phyloP scores from a whole-genome alignment of 2,329 filamentous ascomycete species.

The Penicillium thymicola region DNA sequence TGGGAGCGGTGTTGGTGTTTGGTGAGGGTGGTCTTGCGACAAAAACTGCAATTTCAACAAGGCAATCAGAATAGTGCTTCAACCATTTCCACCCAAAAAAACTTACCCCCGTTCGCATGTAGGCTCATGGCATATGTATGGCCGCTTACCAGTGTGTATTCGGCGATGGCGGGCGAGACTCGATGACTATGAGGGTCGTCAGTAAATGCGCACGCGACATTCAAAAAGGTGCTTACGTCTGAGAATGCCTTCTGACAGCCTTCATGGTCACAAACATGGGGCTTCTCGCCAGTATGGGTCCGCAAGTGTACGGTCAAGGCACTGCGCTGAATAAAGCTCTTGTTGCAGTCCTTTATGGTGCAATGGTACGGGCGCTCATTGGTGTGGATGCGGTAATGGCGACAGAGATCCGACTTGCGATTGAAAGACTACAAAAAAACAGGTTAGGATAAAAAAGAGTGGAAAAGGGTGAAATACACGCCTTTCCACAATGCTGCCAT shows the following conservation, averaged over 20 bases:
- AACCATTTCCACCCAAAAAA: background rate
- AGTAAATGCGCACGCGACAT: slow-evolving; percentile 5
- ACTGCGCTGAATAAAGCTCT: slow-evolving; percentile 49
- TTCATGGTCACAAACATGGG: slow-evolving; percentile 43
- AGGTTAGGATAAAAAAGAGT: background rate
- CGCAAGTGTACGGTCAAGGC: slow-evolving; percentile 47
- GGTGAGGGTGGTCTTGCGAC: slow-evolving; percentile 42
- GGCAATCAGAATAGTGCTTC: slow-evolving; percentile 2
- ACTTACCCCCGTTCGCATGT: slow-evolving; percentile 39
- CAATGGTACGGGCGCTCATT: slow-evolving; percentile 49
- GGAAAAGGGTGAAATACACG: slow-evolving; percentile 26
- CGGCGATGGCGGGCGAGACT: slow-evolving; percentile 41
- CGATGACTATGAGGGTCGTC: slow-evolving; percentile 35
- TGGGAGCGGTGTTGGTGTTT: slow-evolving; percentile 43
- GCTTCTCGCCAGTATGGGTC: slow-evolving; percentile 46
- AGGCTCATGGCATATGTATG: slow-evolving; percentile 41
- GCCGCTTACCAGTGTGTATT: slow-evolving; percentile 41
- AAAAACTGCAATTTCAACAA: slow-evolving; percentile 31
- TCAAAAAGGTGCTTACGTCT: slow-evolving; percentile 33
- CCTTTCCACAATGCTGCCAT: slow-evolving; percentile 45
- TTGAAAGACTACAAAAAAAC: slow-evolving; percentile 42
- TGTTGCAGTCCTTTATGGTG: slow-evolving; percentile 44
- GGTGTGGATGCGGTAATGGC: slow-evolving; percentile 48
- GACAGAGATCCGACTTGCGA: slow-evolving; percentile 48
- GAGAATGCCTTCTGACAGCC: slow-evolving; percentile 45